A percentile compares a stretch with the other conserved stretches of the same genome.
phyloP scores from a whole-genome alignment of 2,329 filamentous ascomycete genomes.

The Septoria linicola region DNA sequence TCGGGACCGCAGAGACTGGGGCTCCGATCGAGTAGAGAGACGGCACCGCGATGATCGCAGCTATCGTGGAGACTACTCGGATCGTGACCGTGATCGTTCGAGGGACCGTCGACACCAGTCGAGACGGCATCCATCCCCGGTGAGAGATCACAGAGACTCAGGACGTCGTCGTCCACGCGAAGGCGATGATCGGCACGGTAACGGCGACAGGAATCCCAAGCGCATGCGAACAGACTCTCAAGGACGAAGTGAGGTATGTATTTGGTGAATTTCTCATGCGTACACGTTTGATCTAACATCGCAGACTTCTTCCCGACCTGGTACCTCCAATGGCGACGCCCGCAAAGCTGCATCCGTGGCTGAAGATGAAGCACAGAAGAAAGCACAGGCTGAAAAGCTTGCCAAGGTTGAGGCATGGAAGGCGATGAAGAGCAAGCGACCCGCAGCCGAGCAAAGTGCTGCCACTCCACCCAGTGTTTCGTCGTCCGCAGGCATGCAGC shows the following conservation, averaged over 20 bases:
- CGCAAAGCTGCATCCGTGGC: slow-evolving; percentile 10
- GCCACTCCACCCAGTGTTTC: neutral
- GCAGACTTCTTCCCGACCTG: slow-evolving; percentile 24
- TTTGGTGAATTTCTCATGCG: neutral
- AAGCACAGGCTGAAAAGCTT: slow-evolving; percentile 68
- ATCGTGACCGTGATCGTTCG: slow-evolving; percentile 27
- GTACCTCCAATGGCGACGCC: slow-evolving; percentile 10
- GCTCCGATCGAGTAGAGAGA: slow-evolving; percentile 19
- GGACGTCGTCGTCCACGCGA: slow-evolving; percentile 60
- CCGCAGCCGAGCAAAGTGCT: slow-evolving; percentile 3
- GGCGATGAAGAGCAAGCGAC: slow-evolving; percentile 29
- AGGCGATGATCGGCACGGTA: slow-evolving; percentile 25
- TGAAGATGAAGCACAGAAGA: slow-evolving; percentile 71
- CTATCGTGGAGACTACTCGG: slow-evolving; percentile 17
- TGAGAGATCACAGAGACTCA: slow-evolving; percentile 33
- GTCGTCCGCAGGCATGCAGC: neutral
- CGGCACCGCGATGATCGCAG: slow-evolving; percentile 27
- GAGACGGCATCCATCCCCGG: slow-evolving; percentile 18
- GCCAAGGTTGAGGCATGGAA: slow-evolving; percentile 63
- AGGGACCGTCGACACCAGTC: slow-evolving; percentile 42
- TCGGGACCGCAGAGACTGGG: slow-evolving; percentile 24
- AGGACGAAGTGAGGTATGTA: slow-evolving; percentile 22
- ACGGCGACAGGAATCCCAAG: slow-evolving; percentile 55
- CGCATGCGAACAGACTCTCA: slow-evolving; percentile 36
- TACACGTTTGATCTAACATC: slow-evolving; percentile 15